Base-by-base conservation (phyloP, 148 eudicot species). In the Rhododendron kiyosumense region DNA sequence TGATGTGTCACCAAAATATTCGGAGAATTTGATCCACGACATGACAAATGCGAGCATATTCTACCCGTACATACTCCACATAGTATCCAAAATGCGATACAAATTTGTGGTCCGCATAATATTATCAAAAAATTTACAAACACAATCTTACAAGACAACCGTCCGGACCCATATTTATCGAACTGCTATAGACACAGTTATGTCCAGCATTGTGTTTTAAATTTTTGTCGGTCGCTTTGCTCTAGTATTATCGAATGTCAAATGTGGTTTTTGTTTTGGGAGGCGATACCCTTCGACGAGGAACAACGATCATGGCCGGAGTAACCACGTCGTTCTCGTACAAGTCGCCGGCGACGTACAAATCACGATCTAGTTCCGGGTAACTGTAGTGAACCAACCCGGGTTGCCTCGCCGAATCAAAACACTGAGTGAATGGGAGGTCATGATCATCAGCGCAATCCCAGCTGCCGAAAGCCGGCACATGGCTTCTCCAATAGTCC, bases 381-480 rank as follows among this genome's bases (percentile, higher is more conserved):
- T 88, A 89, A 76, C 86, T 85, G 36, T 86, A 87, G 7, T 87
- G 78, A 54, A 85, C 79, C 54, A 91, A 52, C 13, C 90, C 88
- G 51, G 90, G 88, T 89, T 93, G 94, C 26, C 93, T 89, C 0
- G 98, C 95, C 18, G 92, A 86, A 65, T 96, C 99, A 74, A 94
- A 95, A 82, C 98, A 95, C 91, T 94, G 91, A 1, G 95, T 93
- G 67, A 93, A 96, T 0, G 92, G 91, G 22, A 93, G 82, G 22
- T 90, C 88, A 24, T 89, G 87, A 59, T 59, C 20, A 15, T 71
- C 41, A 24, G 87, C 54, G 90, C 90, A 93, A 74, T 95, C 96
- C 99, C 98, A 96, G 87, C 97, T 93, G 45, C 99, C 99, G 86
- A 96, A 96, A 22, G 96, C 93, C 5, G 98, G 98, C 17, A 96